A percentile compares a stretch with the other conserved stretches of the same genome.
These are phyloP conservation scores for Albifimbria verrucaria DNA, from an alignment of 2,329 filamentous ascomycete genomes.

Conservation along the genomic window DNA sequence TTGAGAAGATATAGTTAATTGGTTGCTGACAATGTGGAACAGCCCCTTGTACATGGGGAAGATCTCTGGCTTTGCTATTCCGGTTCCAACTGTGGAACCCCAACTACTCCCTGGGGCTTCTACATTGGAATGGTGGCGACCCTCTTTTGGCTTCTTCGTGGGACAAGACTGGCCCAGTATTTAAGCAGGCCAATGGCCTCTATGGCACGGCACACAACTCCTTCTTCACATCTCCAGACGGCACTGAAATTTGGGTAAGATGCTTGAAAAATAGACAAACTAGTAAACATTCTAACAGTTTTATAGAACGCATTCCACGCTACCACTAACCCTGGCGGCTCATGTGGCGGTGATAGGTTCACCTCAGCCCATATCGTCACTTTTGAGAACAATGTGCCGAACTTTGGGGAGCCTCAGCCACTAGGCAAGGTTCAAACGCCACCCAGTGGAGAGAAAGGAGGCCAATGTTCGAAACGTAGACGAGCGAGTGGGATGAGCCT, in stretches of 20 bases:
- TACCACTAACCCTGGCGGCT: not conserved
- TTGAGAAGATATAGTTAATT: not conserved
- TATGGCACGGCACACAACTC: conserved; percentile 54
- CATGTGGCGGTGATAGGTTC: not conserved
- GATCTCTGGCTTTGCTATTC: conserved; percentile 50
- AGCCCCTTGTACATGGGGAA: conserved; percentile 44
- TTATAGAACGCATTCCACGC: not conserved
- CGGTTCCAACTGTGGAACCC: conserved; percentile 53
- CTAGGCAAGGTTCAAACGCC: not conserved
- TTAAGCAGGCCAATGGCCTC: conserved; percentile 50
- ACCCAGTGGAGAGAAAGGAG: not conserved
- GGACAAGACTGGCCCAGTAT: conserved; percentile 46
- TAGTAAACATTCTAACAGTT: not conserved
- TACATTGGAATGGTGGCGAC: conserved; percentile 49
- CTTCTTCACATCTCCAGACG: conserved; percentile 54
- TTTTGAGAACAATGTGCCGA: not conserved
- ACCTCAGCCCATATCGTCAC: not conserved
- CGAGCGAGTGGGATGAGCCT: not conserved
- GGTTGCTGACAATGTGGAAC: conserved; percentile 1
- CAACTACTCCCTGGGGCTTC: conserved; percentile 47
- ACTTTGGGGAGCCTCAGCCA: not conserved
- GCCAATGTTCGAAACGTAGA: not conserved
- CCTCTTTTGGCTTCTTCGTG: conserved; percentile 41
- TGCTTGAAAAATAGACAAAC: not conserved
- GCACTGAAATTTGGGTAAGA: conserved; percentile 41